Evolutionary conservation across 495 filamentous ascomycete species (phyloP).

Genomic region (Xylaria scruposa): DNA sequence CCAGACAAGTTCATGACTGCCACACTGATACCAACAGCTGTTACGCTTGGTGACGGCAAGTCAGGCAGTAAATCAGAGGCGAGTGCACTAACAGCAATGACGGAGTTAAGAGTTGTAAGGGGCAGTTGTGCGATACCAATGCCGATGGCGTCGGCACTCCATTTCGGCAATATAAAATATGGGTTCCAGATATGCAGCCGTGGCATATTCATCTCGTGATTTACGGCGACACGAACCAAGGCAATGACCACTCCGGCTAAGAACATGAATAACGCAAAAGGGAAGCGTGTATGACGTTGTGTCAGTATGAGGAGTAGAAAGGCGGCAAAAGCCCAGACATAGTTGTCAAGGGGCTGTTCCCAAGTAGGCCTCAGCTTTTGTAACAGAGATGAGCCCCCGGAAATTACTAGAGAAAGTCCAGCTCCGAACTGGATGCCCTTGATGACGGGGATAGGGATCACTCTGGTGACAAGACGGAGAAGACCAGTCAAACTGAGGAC

Average conservation of each 20-base stretch:
- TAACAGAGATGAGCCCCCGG: conserved; percentile 70
- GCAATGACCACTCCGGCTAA: conserved; percentile 66
- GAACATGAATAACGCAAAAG: conserved; percentile 78
- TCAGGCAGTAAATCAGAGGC: conserved; percentile 75
- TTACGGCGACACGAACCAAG: conserved; percentile 45
- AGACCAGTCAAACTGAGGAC: conserved; percentile 79
- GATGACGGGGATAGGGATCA: conserved; percentile 82
- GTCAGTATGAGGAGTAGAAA: conserved; percentile 73
- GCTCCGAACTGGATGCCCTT: conserved; percentile 96
- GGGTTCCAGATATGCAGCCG: conserved; percentile 60
- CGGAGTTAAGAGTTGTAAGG: conserved; percentile 87
- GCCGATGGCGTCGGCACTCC: conserved; percentile 51
- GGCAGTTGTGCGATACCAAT: conserved; percentile 82
- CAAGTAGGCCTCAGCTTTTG: conserved; percentile 59
- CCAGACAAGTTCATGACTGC: conserved; percentile 80
- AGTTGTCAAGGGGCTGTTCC: conserved; percentile 70
- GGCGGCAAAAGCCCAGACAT: conserved; percentile 70
- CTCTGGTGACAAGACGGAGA: conserved; percentile 68
- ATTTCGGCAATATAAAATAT: conserved; percentile 50
- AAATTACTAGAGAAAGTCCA: conserved; percentile 78
- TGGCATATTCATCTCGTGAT: conserved; percentile 45
- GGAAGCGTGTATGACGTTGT: conserved; percentile 64
- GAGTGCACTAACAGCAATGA: conserved; percentile 82
- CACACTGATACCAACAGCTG: conserved; percentile 79
- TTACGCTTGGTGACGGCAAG: conserved; percentile 68